Percentiles rank a stretch among this genome's conserved stretches.
These are phyloP conservation scores for Metschnikowia dekortorum DNA, from an alignment of 805 yeast species.

Conservation along the genomic window DNA sequence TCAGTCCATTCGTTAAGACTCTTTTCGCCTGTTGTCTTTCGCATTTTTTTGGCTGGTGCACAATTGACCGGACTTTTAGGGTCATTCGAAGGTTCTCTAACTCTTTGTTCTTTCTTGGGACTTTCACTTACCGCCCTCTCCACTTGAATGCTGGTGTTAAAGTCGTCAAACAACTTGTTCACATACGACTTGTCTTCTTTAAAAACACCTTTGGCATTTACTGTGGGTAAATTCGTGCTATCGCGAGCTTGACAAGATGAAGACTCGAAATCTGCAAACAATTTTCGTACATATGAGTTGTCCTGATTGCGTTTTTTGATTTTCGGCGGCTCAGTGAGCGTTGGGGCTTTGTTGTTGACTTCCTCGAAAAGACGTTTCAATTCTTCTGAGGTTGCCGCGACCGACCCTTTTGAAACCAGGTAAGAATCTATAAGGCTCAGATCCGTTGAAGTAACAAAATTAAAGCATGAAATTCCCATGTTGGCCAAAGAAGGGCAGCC, in stretches of 20 bases:
- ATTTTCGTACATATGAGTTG: constrained; percentile 15
- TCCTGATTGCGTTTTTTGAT: constrained; percentile 5
- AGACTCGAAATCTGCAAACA: constrained; percentile 20
- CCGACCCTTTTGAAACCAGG: constrained; percentile 6
- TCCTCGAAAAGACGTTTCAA: constrained; percentile 14
- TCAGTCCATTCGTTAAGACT: constrained; percentile 1
- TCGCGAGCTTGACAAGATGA: neutral
- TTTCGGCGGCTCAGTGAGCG: neutral
- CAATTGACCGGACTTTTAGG: neutral
- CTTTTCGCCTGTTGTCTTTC: neutral
- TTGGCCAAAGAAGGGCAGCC: constrained; percentile 43
- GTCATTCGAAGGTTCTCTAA: neutral
- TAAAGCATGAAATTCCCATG: constrained; percentile 49
- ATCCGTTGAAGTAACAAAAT: constrained; percentile 45
- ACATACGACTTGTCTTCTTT: constrained; percentile 26
- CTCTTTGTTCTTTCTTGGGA: constrained; percentile 5
- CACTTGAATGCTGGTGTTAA: constrained; percentile 8
- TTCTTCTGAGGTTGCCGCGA: neutral
- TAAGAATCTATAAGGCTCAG: constrained; percentile 31
- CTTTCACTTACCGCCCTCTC: constrained; percentile 7
- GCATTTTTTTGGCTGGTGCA: neutral
- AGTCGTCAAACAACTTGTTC: constrained; percentile 22
- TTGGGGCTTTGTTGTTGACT: constrained; percentile 5
- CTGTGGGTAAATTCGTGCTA: neutral
- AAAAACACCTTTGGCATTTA: constrained; percentile 7